phyloP scores from a whole-genome alignment of 1,284 basidiomycete genomes.

The Paramarasmius palmivorus region DNA sequence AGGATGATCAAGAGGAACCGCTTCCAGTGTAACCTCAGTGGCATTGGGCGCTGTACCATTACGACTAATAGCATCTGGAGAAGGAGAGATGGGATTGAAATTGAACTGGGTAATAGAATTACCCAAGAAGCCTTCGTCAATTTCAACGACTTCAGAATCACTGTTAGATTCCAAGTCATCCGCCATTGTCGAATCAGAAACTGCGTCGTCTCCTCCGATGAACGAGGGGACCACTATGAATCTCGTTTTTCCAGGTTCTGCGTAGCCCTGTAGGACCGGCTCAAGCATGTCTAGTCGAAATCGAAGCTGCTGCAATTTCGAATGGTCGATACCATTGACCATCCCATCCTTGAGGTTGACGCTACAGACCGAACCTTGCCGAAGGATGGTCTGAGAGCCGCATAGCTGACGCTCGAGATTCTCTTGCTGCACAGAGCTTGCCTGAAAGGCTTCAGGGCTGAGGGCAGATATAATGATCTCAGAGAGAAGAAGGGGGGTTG shows the following conservation, averaged over 20 bases:
- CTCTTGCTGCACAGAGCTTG: conserved; percentile 30
- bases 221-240: conserved; percentile 52
- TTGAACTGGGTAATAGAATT: conserved; percentile 37
- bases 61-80: not conserved
- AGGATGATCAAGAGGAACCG: conserved; percentile 31
- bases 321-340: conserved; percentile 18
- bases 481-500: conserved; percentile 28
- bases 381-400: conserved; percentile 42
- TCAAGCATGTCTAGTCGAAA: conserved; percentile 57
- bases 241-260: conserved; percentile 50
- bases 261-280: conserved; percentile 74
- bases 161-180: conserved; percentile 28
- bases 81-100: conserved; percentile 14
- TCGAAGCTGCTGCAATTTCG: conserved; percentile 17
- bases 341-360: conserved; percentile 22
- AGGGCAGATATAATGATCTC: conserved; percentile 50
- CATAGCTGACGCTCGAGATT: conserved; percentile 44
- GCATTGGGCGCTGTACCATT: conserved; percentile 6
- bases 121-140: conserved; percentile 73
- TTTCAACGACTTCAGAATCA: conserved; percentile 53
- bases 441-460: conserved; percentile 42
- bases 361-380: conserved; percentile 45
- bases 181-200: conserved; percentile 16
- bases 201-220: conserved; percentile 12
- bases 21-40: conserved; percentile 11